A percentile compares a stretch with the other conserved stretches of the same genome.
Conservation (phyloP, 495 filamentous ascomycete species). For the Penicillium paxilli region DNA sequence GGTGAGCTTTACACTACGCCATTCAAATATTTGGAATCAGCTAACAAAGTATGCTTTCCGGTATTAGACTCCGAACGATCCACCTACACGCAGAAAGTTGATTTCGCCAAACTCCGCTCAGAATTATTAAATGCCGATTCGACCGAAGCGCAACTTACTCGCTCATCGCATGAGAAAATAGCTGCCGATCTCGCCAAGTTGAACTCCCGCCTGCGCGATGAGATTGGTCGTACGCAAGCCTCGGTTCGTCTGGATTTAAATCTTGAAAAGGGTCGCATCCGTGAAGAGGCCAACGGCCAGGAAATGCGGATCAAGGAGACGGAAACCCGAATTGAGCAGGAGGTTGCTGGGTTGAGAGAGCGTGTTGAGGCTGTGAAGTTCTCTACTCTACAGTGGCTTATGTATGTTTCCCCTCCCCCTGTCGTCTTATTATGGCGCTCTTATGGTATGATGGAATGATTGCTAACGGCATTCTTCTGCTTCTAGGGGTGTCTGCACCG, state of each 20-base stretch:
- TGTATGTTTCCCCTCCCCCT: constrained; percentile 47
- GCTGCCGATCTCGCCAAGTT: constrained; percentile 94
- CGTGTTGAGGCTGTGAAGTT: constrained; percentile 97
- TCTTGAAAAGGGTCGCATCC: constrained; percentile 93
- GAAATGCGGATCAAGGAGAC: constrained; percentile 99
- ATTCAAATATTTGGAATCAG: no score
- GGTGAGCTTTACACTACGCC: constrained; percentile 42
- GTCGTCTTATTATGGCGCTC: not conserved
- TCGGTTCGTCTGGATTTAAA: constrained; percentile 90
- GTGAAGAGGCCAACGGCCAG: constrained; percentile 95
- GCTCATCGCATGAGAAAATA: constrained; percentile 86
- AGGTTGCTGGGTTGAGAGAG: constrained; percentile 87
- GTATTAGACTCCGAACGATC: constrained; percentile 61
- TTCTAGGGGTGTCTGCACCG: constrained; percentile 82
- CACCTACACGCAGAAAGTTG: constrained; percentile 97
- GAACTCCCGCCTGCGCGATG: constrained; percentile 82
- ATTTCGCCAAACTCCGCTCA: constrained; percentile 97
- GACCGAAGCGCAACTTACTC: constrained; percentile 83
- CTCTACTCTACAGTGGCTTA: constrained; percentile 95
- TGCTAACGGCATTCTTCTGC: constrained; percentile 27
- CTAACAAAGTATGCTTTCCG: no score
- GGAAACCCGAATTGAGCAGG: constrained; percentile 97
- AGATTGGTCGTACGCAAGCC: constrained; percentile 90
- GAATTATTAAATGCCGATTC: constrained; percentile 90
- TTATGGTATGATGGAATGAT: not conserved